phyloP scores from a whole-genome alignment of 2,329 filamentous ascomycete genomes.

The Iodosphaeria phyllophila region DNA sequence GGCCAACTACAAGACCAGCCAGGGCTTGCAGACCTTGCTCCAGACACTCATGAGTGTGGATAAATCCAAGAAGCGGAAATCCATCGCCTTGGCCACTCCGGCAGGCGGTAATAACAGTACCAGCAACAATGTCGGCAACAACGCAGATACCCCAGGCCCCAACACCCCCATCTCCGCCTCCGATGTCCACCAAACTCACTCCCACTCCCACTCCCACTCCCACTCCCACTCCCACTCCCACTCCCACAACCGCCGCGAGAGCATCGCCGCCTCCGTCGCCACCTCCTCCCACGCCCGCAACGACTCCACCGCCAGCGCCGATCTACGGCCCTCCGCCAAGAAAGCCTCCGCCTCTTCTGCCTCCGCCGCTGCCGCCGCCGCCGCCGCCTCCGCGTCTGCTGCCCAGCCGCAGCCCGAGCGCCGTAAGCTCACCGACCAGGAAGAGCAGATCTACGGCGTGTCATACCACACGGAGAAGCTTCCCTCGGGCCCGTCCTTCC shows the following conservation, averaged over 20 bases:
- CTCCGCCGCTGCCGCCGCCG: conserved; percentile 17
- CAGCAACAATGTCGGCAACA: not conserved
- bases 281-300: conserved; percentile 17
- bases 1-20: conserved; percentile 60
- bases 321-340: conserved; percentile 21
- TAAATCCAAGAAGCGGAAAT: conserved; percentile 76
- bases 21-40: conserved; percentile 61
- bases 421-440: conserved; percentile 53
- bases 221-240: conserved; percentile 16
- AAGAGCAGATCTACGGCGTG: conserved; percentile 69
- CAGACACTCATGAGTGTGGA: conserved; percentile 69
- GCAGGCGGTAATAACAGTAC: not conserved
- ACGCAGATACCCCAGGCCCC: conserved; percentile 11
- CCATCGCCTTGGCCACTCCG: too few relatives aligned
- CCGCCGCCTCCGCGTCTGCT: conserved; percentile 27
- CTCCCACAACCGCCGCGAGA: conserved; percentile 29
- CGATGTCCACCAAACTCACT: conserved; percentile 33
- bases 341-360: conserved; percentile 28
- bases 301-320: conserved; percentile 24
- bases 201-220: conserved; percentile 16
- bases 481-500: conserved; percentile 73
- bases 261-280: conserved; percentile 26
- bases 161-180: too few relatives aligned
- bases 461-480: conserved; percentile 65
- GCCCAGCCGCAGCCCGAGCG: conserved; percentile 28